Percentiles rank a stretch among this genome's conserved stretches.
These are phyloP conservation scores for Beta macrorhiza DNA, from an alignment of 179 eudicot genomes.

Conservation along the genomic window DNA sequence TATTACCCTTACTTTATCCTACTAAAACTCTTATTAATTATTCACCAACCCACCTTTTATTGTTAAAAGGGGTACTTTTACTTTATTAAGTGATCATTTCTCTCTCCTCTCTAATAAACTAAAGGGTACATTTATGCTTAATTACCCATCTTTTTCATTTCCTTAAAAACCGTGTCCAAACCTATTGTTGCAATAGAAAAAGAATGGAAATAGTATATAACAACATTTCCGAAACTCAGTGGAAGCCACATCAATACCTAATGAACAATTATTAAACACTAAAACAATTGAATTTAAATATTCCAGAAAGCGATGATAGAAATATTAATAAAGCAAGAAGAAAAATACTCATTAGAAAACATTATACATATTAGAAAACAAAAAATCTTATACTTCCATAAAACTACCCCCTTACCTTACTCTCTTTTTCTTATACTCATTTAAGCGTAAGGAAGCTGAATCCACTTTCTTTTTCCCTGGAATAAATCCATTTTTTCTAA, in stretches of 20 bases:
- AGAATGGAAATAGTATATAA: neutral
- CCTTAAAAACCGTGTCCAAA: no score
- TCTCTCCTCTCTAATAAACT: no score
- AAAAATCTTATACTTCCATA: neutral
- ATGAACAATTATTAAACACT: neutral
- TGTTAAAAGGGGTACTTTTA: no score
- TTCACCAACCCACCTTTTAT: no score
- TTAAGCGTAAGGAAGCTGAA: neutral
- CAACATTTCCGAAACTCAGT: neutral
- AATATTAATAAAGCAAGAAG: neutral
- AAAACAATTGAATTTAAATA: neutral
- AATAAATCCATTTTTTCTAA: neutral
- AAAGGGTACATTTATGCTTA: no score
- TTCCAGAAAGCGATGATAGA: neutral
- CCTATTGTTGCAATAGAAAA: no score
- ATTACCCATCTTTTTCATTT: no score
- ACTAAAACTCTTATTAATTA: no score
- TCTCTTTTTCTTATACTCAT: neutral
- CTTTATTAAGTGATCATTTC: no score
- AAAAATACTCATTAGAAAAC: neutral
- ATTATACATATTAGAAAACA: neutral
- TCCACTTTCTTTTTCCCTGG: neutral
- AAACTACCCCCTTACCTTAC: neutral
- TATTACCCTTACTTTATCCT: no score
- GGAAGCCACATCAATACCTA: neutral